phyloP scores from a whole-genome alignment of 78 protist genomes.

The Dictyostelium intermedium region DNA sequence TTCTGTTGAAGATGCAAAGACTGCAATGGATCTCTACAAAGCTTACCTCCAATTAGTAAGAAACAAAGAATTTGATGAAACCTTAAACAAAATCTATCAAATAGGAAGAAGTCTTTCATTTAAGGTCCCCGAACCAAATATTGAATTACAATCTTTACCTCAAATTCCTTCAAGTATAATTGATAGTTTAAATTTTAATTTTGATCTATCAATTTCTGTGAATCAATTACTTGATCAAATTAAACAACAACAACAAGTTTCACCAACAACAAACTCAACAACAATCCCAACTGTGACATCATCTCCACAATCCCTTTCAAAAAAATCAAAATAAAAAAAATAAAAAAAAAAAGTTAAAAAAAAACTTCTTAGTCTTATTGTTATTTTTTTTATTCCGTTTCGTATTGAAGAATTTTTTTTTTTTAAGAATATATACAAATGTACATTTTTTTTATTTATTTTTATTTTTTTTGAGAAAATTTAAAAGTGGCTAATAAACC shows the following conservation, averaged over 20 bases:
- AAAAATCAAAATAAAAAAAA: neutral
- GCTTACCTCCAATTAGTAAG: constrained; percentile 47
- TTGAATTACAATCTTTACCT: neutral
- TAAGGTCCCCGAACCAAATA: constrained; percentile 52
- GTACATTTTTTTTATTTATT: neutral
- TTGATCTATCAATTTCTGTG: neutral
- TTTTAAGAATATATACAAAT: neutral
- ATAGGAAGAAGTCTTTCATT: constrained; percentile 76
- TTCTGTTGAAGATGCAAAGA: constrained; percentile 89
- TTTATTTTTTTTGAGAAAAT: neutral
- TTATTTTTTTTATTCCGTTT: too few species aligned
- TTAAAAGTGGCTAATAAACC: constrained; percentile 26
- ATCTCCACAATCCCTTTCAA: neutral
- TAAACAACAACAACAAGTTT: neutral
- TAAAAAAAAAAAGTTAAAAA: neutral
- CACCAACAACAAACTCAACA: neutral
- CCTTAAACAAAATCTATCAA: constrained; percentile 80
- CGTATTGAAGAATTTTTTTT: too few species aligned
- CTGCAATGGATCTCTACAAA: constrained; percentile 88
- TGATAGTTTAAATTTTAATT: neutral
- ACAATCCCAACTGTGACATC: neutral
- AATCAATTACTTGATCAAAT: neutral
- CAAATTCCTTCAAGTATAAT: neutral
- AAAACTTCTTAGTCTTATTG: too few species aligned
- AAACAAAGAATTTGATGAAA: constrained; percentile 82